These are phyloP conservation scores for Cercophora samala DNA, from an alignment of 495 filamentous ascomycete genomes.

Conservation along the genomic window DNA sequence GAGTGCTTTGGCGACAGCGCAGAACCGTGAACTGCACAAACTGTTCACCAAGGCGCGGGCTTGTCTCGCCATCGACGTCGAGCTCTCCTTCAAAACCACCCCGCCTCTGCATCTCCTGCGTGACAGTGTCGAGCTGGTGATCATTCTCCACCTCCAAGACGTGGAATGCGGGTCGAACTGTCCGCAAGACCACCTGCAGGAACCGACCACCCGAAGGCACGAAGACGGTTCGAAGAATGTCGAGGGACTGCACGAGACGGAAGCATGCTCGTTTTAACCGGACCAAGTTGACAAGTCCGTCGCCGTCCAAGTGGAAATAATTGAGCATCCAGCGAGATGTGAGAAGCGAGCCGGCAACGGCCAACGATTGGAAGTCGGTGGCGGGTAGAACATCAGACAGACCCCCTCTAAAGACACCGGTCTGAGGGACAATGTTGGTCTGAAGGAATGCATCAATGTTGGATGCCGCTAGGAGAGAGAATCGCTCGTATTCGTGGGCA, in stretches of 20 bases:
- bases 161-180: constrained; percentile 48
- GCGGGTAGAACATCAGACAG: constrained; percentile 52
- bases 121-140: constrained; percentile 39
- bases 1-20: constrained; percentile 43
- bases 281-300: constrained; percentile 45
- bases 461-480: constrained; percentile 46
- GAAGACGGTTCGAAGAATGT: constrained; percentile 64
- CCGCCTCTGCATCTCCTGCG: neutral
- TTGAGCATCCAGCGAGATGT: constrained; percentile 43
- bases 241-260: constrained; percentile 46
- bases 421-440: constrained; percentile 52
- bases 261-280: constrained; percentile 44
- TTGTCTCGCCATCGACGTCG: constrained; percentile 35
- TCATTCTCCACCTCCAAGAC: constrained; percentile 50
- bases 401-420: constrained; percentile 54
- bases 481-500: constrained; percentile 39
- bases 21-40: constrained; percentile 54
- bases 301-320: constrained; percentile 56
- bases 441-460: constrained; percentile 50
- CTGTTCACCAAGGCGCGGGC: constrained; percentile 50
- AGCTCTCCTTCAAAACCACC: neutral
- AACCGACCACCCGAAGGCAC: constrained; percentile 52
- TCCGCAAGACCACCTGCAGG: constrained; percentile 59
- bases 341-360: constrained; percentile 56
- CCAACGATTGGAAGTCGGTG: constrained; percentile 60